Evolutionary conservation across 2,329 filamentous ascomycete species (phyloP).

Genomic region (Fusarium sororula): DNA sequence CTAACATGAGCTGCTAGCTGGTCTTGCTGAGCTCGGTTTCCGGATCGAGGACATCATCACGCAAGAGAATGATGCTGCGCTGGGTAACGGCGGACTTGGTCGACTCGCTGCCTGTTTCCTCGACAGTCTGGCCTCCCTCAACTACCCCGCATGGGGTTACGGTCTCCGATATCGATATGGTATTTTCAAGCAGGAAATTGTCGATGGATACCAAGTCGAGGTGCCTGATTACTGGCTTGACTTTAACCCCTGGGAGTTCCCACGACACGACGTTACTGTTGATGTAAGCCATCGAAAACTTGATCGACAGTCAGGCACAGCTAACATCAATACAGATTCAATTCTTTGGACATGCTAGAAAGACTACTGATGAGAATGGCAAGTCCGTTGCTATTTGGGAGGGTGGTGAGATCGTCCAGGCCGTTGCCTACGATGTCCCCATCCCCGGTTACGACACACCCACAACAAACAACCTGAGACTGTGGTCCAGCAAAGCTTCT

Average conservation of each 20-base stretch:
- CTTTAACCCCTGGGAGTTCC: slow-evolving; percentile 99
- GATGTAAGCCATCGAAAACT: slow-evolving; percentile 63
- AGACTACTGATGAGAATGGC: slow-evolving; percentile 77
- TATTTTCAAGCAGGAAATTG: slow-evolving; percentile 99
- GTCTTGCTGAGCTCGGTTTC: slow-evolving; percentile 90
- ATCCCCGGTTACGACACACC: slow-evolving; percentile 90
- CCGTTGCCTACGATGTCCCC: slow-evolving; percentile 91
- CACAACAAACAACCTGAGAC: slow-evolving; percentile 93
- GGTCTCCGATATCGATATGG: slow-evolving; percentile 94
- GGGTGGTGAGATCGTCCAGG: slow-evolving; percentile 89
- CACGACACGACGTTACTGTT: slow-evolving; percentile 92
- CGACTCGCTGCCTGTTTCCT: slow-evolving; percentile 96
- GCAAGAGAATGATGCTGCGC: slow-evolving; percentile 94
- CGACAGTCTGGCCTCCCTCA: slow-evolving; percentile 92
- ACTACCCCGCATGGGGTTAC: slow-evolving; percentile 98
- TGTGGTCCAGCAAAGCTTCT: slow-evolving; percentile 98
- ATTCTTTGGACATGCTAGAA: slow-evolving; percentile 89
- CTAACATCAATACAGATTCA: slow-evolving; percentile 68
- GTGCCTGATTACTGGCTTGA: slow-evolving; percentile 99
- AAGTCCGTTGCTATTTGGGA: slow-evolving; percentile 84
- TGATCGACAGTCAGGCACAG: not conserved
- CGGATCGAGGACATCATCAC: slow-evolving; percentile 94
- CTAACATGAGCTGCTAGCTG: slow-evolving; percentile 64
- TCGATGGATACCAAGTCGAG: slow-evolving; percentile 97
- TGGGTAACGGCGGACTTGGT: slow-evolving; percentile 95